Conservation (phyloP, 108 stramenopile genomes). For the Heterococcus sp. region DNA sequence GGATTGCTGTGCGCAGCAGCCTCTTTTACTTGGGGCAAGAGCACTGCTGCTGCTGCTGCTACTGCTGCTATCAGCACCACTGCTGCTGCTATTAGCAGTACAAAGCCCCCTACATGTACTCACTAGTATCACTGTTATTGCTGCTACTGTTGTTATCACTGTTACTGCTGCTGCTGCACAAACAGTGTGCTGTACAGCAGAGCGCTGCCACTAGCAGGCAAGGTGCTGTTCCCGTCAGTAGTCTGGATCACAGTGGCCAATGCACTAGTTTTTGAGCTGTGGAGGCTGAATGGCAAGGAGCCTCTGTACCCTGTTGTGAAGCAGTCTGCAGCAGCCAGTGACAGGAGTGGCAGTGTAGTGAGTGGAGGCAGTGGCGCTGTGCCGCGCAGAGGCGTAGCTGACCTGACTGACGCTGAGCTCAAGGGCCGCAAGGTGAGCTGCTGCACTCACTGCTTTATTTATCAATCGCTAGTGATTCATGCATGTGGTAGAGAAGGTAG, state of each 20-base stretch:
- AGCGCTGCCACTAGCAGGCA: constrained; percentile 33
- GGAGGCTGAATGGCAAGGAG: constrained; percentile 45
- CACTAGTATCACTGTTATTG: too few relatives aligned
- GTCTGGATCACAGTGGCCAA: constrained; percentile 47
- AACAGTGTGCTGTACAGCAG: constrained; percentile 13
- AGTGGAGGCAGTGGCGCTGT: too few relatives aligned
- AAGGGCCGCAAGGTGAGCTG: constrained; percentile 71
- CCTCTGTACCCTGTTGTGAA: constrained; percentile 22
- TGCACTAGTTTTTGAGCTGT: constrained; percentile 30
- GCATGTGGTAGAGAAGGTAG: not conserved
- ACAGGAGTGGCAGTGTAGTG: too few relatives aligned
- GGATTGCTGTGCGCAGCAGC: too few relatives aligned
- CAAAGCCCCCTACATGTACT: too few relatives aligned
- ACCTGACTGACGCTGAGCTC: constrained; percentile 69
- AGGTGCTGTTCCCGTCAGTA: constrained; percentile 25
- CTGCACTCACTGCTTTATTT: not conserved
- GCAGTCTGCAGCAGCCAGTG: not conserved
- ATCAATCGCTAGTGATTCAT: not conserved
- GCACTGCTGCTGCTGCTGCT: not conserved
- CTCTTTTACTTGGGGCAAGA: too few relatives aligned
- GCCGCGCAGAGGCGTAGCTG: constrained; percentile 24
- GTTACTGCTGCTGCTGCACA: too few relatives aligned
- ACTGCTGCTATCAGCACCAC: not conserved
- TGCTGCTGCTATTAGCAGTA: not conserved
- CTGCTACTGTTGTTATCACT: too few relatives aligned